Evolutionary conservation across 495 filamentous ascomycete species (phyloP), one percentile per base, ranked within the genome.

Genomic region (Daldinia decipiens): DNA sequence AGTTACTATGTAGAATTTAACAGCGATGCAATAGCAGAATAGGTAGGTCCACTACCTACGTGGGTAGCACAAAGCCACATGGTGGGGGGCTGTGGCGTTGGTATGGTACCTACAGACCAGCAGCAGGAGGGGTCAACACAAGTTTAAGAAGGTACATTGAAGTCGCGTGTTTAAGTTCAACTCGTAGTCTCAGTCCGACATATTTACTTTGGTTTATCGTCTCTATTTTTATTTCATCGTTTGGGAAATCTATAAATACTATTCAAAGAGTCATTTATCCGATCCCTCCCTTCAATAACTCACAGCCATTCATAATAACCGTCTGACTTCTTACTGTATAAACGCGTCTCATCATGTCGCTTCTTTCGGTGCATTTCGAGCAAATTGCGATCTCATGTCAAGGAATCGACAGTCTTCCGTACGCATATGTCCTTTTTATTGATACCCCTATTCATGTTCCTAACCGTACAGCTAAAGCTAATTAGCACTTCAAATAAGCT

Each of bases 381-480:
- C 95, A 98, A 77, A 97, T 98, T 65, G 81, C 87, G 27, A 85
- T 94, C 69, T 97, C 92, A 7, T 89, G 93, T 36, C 86, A 87
- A 74, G 91, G 92, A 62, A 95, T 98, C 63, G 87, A 91, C 59
- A 91, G 92, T 64, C 88, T 98, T 36, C 90, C 93, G 92, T 95
- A 75, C 39, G 92, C 81, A 29, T 50, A 34, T 15, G 52, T 11
- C 7, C 11, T 3, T 9, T 45, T 5, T 0, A 34, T 2, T 2
- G 27, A 62, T n/a, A 24, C 7, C 17, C 12, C 31, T 9, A 36
- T 12, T 17, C 13, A 1, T 66, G n/a, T 17, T 24, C 24, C n/a
- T 4, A 6, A 8, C 5, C 13, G 9, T 32, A 34, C 31, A 29
- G 9, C 36, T 27, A 53, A 51, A 51, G 17, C 63, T 68, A 36